These are phyloP conservation scores for Cyclospora cayetanensis DNA, from an alignment of 169 alveolate species.

Conservation along the genomic window DNA sequence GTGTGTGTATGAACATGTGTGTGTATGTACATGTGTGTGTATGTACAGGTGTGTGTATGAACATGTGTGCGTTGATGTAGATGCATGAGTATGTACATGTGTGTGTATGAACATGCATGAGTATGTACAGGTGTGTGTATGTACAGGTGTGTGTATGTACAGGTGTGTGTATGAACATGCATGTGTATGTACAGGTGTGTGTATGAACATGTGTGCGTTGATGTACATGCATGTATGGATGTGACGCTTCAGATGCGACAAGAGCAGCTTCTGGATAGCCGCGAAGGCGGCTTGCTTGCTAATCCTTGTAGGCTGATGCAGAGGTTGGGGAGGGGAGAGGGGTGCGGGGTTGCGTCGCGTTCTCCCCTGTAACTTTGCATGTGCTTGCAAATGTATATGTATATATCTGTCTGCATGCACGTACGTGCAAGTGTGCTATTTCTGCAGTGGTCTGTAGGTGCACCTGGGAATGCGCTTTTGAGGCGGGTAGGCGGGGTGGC, in stretches of 20 bases:
- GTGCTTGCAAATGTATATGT: conserved; percentile 41
- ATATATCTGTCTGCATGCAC: neutral
- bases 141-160: no score
- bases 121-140: no score
- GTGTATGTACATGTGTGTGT: neutral
- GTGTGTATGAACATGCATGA: no score
- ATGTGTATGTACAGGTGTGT: no score
- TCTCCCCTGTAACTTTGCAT: conserved; percentile 61
- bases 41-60: no score
- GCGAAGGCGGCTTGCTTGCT: conserved; percentile 69
- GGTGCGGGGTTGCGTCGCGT: conserved; percentile 21
- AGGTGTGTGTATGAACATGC: no score
- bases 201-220: no score
- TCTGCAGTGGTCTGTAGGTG: neutral
- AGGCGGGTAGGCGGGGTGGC: neutral
- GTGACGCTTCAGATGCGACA: conserved; percentile 66
- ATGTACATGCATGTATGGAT: conserved; percentile 61
- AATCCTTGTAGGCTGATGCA: conserved; percentile 60
- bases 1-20: no score
- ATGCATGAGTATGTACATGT: no score
- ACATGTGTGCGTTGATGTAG: no score
- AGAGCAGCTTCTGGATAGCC: conserved; percentile 69
- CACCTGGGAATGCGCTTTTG: neutral
- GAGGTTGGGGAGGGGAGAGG: conserved; percentile 64
- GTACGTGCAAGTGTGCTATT: neutral